A percentile compares a stretch with the other conserved stretches of the same genome.
These are phyloP conservation scores for Verticillium tricorpus DNA, from an alignment of 2,329 filamentous ascomycete species.

Conservation along the genomic window DNA sequence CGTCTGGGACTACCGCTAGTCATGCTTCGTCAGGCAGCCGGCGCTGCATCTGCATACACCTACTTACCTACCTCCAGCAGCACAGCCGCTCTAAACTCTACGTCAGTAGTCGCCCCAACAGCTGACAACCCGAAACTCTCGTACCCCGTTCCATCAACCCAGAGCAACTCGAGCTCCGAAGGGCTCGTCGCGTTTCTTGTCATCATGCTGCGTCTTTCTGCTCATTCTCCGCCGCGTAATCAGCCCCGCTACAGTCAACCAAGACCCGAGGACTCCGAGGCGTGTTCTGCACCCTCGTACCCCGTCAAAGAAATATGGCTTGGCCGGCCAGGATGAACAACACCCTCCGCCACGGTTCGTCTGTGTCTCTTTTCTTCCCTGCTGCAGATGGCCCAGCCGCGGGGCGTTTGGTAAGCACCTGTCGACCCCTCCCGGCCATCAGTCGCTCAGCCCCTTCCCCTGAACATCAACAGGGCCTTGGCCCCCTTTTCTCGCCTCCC, in stretches of 20 bases:
- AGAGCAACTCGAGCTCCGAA: background rate
- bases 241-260: background rate
- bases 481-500: background rate
- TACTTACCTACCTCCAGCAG: background rate
- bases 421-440: background rate
- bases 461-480: background rate
- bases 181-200: background rate
- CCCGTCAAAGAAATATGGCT: background rate
- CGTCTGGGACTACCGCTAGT: background rate
- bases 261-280: background rate
- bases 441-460: background rate
- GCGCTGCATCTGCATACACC: background rate
- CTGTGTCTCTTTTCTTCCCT: background rate
- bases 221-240: background rate
- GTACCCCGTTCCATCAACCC: background rate
- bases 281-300: background rate
- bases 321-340: background rate
- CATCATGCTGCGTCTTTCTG: background rate
- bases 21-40: background rate
- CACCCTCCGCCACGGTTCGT: no score
- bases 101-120: background rate
- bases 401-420: background rate
- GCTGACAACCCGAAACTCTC: background rate
- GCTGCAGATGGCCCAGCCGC: background rate
- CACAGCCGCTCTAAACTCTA: background rate